Evolutionary conservation across 495 filamentous ascomycete genomes (phyloP).

Genomic region (Alectoria sarmentosa): DNA sequence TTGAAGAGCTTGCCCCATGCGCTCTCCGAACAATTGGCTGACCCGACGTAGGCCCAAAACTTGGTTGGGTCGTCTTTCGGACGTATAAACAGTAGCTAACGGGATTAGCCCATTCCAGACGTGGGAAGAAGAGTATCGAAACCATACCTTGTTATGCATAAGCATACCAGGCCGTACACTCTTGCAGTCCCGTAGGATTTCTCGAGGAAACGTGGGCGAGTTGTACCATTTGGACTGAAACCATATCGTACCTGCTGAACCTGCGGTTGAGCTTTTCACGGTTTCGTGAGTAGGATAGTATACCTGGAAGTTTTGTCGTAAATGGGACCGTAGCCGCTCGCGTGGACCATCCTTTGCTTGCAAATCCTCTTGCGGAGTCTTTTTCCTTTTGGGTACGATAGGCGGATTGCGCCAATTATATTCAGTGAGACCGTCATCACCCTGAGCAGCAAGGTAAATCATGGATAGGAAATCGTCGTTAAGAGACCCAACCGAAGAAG

Average conservation of each 20-base stretch:
- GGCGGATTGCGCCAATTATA: conserved; percentile 40
- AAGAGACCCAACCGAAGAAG: conserved; percentile 73
- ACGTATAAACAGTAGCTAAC: conserved; percentile 57
- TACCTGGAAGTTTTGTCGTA: conserved; percentile 55
- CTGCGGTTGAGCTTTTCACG: conserved; percentile 51
- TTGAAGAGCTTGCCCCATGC: conserved; percentile 79
- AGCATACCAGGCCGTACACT: conserved; percentile 60
- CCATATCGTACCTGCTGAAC: conserved; percentile 73
- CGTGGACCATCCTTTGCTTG: conserved; percentile 13
- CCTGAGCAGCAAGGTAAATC: conserved; percentile 71
- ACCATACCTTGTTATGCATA: conserved; percentile 74
- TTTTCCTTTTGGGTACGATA: conserved; percentile 30
- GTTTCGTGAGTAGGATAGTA: conserved; percentile 81
- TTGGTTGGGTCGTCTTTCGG: conserved; percentile 33
- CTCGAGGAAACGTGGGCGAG: conserved; percentile 55
- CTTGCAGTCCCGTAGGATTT: conserved; percentile 65
- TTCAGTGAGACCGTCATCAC: conserved; percentile 52
- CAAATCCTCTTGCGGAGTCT: conserved; percentile 12
- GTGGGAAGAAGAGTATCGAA: no score
- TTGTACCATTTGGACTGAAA: conserved; percentile 64
- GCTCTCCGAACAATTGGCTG: conserved; percentile 84
- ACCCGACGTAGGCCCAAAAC: conserved; percentile 84
- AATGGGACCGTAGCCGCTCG: conserved; percentile 25
- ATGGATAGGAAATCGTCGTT: conserved; percentile 58
- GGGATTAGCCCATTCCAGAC: neutral